Evolutionary conservation across 768 basidiomycete genomes (phyloP).

Genomic region (Leccinum subgranulosum): DNA sequence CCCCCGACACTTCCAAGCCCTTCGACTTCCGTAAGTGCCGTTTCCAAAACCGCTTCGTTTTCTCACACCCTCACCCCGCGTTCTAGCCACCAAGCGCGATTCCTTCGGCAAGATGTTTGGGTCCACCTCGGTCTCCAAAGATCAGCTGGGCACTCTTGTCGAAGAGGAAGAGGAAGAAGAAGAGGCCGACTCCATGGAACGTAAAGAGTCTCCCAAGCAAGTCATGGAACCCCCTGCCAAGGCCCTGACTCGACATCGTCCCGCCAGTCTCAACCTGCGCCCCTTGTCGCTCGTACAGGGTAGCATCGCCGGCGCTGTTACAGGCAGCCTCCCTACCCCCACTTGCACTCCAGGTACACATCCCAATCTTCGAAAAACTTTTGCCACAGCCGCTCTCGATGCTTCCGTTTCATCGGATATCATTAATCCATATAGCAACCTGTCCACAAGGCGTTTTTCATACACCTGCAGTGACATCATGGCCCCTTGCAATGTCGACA

Average conservation of each 20-base stretch:
- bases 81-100: slow-evolving; percentile 68
- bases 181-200: slow-evolving; percentile 42
- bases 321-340: slow-evolving; percentile 49
- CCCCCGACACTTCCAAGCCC: slow-evolving; percentile 53
- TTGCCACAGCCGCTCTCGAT: slow-evolving; percentile 1
- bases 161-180: slow-evolving; percentile 91
- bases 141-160: slow-evolving; percentile 72
- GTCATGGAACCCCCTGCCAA: slow-evolving; percentile 34
- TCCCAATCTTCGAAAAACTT: slow-evolving; percentile 38
- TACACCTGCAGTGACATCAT: slow-evolving; percentile 22
- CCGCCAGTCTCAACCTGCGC: slow-evolving; percentile 63
- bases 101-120: slow-evolving; percentile 72
- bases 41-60: background rate
- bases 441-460: slow-evolving; percentile 27
- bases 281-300: slow-evolving; percentile 69
- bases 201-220: slow-evolving; percentile 23
- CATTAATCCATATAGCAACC: background rate
- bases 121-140: slow-evolving; percentile 62
- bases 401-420: slow-evolving; percentile 26
- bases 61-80: background rate
- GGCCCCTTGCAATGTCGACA: slow-evolving; percentile 29
- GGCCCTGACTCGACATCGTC: slow-evolving; percentile 52
- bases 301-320: slow-evolving; percentile 35
- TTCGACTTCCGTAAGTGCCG: slow-evolving; percentile 65
- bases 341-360: slow-evolving; percentile 50